Conservation (phyloP, 1,284 basidiomycete species). For the Termitomyces sp. region DNA sequence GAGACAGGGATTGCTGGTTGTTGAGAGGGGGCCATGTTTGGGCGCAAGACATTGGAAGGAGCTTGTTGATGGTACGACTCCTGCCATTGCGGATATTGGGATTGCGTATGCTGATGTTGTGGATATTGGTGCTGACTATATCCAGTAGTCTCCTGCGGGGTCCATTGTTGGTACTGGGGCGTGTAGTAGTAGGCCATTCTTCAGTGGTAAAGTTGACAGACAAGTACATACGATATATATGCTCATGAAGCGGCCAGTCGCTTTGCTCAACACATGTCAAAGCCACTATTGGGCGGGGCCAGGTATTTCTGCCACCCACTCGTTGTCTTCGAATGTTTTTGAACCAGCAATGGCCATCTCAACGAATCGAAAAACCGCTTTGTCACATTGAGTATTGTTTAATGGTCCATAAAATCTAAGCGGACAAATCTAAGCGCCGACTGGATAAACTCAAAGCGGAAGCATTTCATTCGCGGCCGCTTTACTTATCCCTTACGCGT, state of each 20-base stretch:
- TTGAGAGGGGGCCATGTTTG: neutral
- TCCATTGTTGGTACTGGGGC: constrained; percentile 6
- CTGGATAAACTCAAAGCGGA: neutral
- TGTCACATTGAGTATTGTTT: neutral
- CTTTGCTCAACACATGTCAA: constrained; percentile 2
- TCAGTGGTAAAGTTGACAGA: neutral
- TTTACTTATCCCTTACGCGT: neutral
- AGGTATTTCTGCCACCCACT: constrained; percentile 1
- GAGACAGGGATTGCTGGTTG: constrained; percentile 5
- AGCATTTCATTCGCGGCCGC: neutral
- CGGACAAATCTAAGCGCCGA: neutral
- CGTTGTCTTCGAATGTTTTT: neutral
- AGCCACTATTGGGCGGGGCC: neutral
- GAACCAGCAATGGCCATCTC: neutral
- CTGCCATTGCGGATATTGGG: neutral
- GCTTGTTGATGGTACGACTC: neutral
- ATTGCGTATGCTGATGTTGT: neutral
- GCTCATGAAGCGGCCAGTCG: neutral
- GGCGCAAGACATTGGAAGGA: constrained; percentile 3
- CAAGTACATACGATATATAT: neutral
- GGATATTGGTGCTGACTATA: constrained; percentile 1
- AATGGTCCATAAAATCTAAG: neutral
- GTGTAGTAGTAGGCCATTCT: constrained; percentile 12
- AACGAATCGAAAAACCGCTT: neutral
- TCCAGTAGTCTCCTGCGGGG: neutral